Percentiles rank a stretch among this genome's conserved stretches.
phyloP scores from a whole-genome alignment of 352 stramenopile genomes.

The Phytophthora quininea region DNA sequence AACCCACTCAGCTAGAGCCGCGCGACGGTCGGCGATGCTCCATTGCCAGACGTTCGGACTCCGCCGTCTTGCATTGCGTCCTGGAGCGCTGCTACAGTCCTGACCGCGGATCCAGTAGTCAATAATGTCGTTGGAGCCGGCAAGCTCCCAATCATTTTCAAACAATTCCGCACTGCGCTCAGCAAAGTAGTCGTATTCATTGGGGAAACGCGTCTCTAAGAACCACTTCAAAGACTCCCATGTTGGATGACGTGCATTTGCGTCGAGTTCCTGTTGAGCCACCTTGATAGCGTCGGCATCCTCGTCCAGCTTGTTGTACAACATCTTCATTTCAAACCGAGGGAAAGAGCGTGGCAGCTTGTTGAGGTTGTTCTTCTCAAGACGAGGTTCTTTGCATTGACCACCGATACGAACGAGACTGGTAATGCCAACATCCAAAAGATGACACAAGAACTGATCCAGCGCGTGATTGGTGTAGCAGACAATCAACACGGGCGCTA shows the following conservation, averaged over 20 bases:
- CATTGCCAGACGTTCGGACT: conserved; percentile 40
- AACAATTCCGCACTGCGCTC: conserved; percentile 30
- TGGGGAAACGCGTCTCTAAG: conserved; percentile 33
- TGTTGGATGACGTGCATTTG: conserved; percentile 22
- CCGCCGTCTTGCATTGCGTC: background rate
- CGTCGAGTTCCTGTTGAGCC: conserved; percentile 14
- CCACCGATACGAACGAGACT: conserved; percentile 79
- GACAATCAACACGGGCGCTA: conserved; percentile 74
- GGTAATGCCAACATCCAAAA: conserved; percentile 57
- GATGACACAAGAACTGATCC: conserved; percentile 89
- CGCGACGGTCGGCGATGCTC: conserved; percentile 30
- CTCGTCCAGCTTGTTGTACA: conserved; percentile 44
- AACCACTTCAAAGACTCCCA: conserved; percentile 42
- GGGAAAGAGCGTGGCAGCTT: conserved; percentile 29
- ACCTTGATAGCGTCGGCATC: conserved; percentile 26
- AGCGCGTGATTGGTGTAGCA: conserved; percentile 93
- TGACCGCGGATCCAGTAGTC: conserved; percentile 48
- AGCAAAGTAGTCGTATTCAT: conserved; percentile 39
- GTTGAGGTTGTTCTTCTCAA: conserved; percentile 48
- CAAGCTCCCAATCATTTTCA: conserved; percentile 39
- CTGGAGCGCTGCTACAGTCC: conserved; percentile 17
- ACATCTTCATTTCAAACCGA: conserved; percentile 32
- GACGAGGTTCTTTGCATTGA: conserved; percentile 61
- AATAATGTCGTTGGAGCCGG: conserved; percentile 38
- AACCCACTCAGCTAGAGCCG: conserved; percentile 32